Evolutionary conservation across 768 basidiomycete genomes (phyloP).

Genomic region (Pseudohyphozyma bogoriensis): DNA sequence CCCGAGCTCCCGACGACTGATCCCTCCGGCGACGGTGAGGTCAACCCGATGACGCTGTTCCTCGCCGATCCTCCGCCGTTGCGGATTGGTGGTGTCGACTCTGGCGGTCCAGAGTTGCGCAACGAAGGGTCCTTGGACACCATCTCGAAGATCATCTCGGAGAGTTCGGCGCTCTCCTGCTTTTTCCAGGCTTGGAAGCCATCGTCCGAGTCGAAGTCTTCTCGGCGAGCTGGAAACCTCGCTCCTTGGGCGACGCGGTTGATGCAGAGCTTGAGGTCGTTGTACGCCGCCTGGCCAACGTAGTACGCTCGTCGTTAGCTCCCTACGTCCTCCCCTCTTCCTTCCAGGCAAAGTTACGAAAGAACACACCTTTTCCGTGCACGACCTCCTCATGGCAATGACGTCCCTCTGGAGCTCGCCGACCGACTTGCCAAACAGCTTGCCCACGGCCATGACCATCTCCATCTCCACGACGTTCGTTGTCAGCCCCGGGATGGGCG

Average conservation of each 20-base stretch:
- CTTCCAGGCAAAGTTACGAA: neutral
- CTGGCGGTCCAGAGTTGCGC: slow-evolving; percentile 49
- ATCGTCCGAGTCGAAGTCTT: slow-evolving; percentile 73
- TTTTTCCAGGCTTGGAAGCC: slow-evolving; percentile 78
- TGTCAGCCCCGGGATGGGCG: slow-evolving; percentile 46
- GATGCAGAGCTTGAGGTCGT: slow-evolving; percentile 57
- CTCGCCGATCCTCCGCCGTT: neutral
- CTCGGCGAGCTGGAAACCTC: slow-evolving; percentile 70
- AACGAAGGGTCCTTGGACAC: slow-evolving; percentile 75
- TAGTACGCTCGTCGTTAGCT: no score
- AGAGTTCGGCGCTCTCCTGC: slow-evolving; percentile 68
- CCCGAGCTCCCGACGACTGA: neutral
- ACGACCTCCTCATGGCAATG: slow-evolving; percentile 52
- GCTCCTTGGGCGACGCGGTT: slow-evolving; percentile 76
- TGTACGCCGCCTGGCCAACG: slow-evolving; percentile 28
- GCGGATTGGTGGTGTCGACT: neutral
- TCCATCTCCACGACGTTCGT: slow-evolving; percentile 61
- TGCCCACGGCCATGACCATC: slow-evolving; percentile 57
- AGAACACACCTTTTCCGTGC: slow-evolving; percentile 56
- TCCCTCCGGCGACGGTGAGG: neutral
- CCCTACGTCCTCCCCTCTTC: neutral
- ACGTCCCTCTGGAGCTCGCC: slow-evolving; percentile 62
- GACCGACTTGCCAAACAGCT: slow-evolving; percentile 64
- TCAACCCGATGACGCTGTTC: neutral
- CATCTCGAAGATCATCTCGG: slow-evolving; percentile 80